Conservation (phyloP, 352 stramenopile genomes). For the Saprolegnia parasitica region DNA sequence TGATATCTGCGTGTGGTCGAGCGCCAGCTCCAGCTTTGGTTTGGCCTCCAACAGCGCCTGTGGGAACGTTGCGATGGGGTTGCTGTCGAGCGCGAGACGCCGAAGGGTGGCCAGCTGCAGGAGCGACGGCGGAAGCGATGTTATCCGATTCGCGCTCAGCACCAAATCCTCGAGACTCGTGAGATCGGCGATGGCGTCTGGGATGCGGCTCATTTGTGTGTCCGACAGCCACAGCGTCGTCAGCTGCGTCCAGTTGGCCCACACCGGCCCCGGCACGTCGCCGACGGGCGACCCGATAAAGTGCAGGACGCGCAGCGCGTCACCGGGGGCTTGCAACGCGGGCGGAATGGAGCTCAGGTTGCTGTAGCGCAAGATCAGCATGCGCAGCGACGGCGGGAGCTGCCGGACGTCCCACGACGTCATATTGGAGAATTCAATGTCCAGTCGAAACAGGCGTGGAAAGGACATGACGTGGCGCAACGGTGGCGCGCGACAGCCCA, state of each 20-base stretch:
- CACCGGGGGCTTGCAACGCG: neutral
- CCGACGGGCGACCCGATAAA: neutral
- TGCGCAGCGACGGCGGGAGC: neutral
- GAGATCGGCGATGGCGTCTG: neutral
- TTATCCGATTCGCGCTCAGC: neutral
- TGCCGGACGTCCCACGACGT: neutral
- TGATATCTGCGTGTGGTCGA: neutral
- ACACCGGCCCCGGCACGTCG: neutral
- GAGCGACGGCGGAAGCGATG: neutral
- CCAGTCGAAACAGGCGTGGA: neutral
- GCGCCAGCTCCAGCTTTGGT: neutral
- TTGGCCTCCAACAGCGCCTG: neutral
- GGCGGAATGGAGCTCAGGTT: neutral
- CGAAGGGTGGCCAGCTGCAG: neutral
- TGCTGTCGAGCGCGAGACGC: neutral
- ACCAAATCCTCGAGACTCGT: neutral
- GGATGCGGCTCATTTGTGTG: neutral
- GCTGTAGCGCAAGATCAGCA: neutral
- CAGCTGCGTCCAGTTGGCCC: slow-evolving; percentile 7
- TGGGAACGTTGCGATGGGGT: slow-evolving; percentile 1
- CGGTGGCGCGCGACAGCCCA: neutral
- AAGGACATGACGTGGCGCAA: neutral
- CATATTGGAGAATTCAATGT: slow-evolving; percentile 6
- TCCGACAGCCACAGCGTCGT: slow-evolving; percentile 2
- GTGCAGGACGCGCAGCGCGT: neutral